Conservation (phyloP, 345 rosid species). For the Melaleuca alternifolia region DNA sequence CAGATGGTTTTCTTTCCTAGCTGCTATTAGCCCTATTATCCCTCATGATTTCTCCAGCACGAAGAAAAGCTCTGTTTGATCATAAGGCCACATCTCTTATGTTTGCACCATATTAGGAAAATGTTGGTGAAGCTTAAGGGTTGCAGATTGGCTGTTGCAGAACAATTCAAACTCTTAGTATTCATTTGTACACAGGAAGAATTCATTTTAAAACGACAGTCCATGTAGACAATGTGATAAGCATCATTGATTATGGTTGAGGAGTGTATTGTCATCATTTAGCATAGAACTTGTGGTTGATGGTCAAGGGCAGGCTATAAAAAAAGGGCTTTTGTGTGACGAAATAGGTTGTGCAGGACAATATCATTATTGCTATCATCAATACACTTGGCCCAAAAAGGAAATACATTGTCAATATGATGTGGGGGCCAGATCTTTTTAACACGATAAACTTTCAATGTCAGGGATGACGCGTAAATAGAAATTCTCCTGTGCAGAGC, state of each 20-base stretch:
- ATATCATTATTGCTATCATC: not conserved
- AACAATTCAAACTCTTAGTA: not conserved
- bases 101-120: not conserved
- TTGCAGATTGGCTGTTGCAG: not conserved
- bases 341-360: not conserved
- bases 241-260: not conserved
- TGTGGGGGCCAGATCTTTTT: not conserved
- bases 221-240: not conserved
- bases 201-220: not conserved
- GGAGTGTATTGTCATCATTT: not conserved
- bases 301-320: not conserved
- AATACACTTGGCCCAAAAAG: not conserved
- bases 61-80: not conserved
- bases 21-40: not conserved
- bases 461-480: not conserved
- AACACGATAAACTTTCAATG: not conserved
- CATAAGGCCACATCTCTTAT: not conserved
- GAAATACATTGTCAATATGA: not conserved
- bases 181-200: not conserved
- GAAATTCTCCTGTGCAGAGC: not conserved
- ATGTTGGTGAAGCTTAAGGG: not conserved
- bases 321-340: not conserved
- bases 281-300: not conserved
- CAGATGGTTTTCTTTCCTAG: not conserved
- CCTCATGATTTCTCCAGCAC: not conserved